Percentiles rank a stretch among this genome's conserved stretches.
Conservation (phyloP, 2,329 filamentous ascomycete genomes). For the Thelonectria rubi region DNA sequence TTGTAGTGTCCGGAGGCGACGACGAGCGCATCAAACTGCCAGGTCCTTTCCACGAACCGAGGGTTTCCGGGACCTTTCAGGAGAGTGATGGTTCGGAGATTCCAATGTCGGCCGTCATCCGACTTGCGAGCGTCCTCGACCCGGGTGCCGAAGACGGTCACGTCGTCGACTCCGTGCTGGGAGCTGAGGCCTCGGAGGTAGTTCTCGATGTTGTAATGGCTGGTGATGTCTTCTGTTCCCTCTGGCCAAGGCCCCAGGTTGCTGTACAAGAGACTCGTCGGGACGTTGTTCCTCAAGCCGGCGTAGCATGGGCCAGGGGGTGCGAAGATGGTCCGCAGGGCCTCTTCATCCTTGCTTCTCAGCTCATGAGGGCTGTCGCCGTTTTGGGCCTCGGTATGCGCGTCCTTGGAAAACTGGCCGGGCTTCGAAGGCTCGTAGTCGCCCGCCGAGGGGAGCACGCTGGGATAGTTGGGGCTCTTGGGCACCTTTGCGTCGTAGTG, state of each 20-base stretch:
- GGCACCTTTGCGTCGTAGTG: conserved; percentile 46
- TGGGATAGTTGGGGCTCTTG: conserved; percentile 47
- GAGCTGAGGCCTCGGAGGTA: conserved; percentile 70
- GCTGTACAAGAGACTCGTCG: conserved; percentile 62
- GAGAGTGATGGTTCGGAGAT: conserved; percentile 59
- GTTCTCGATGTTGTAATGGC: conserved; percentile 62
- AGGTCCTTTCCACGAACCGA: conserved; percentile 42
- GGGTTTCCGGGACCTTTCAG: conserved; percentile 33
- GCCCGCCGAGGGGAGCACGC: conserved; percentile 40
- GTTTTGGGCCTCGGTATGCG: neutral
- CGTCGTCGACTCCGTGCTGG: conserved; percentile 57
- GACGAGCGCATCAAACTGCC: conserved; percentile 70
- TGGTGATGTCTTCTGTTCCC: conserved; percentile 67
- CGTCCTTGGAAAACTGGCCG: conserved; percentile 7
- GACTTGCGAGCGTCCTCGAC: conserved; percentile 62
- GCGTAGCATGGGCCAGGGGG: conserved; percentile 60
- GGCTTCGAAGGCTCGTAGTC: conserved; percentile 37
- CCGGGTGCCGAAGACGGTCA: conserved; percentile 66
- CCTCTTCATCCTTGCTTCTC: neutral
- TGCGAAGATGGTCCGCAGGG: conserved; percentile 30
- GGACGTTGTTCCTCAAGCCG: conserved; percentile 77
- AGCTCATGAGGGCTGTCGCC: conserved; percentile 5
- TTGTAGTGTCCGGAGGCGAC: conserved; percentile 75
- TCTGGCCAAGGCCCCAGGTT: conserved; percentile 62
- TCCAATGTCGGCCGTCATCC: conserved; percentile 55